Evolutionary conservation across 495 filamentous ascomycete genomes (phyloP), one percentile per base, ranked within the genome.

Genomic region (Hypoxylon fuscum): DNA sequence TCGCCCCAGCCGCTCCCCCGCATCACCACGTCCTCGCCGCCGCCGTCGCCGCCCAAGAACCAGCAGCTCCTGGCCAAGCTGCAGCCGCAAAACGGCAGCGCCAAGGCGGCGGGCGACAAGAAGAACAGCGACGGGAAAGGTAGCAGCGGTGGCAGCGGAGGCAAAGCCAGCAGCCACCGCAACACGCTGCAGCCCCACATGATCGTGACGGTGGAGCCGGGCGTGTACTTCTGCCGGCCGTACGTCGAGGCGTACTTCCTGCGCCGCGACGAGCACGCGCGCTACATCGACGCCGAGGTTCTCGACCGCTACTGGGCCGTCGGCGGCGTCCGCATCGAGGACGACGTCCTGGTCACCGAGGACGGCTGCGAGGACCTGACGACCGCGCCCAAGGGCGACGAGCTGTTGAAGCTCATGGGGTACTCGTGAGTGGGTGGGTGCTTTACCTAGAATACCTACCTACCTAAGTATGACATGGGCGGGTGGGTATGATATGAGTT

Each of bases 241-340:
- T 87, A 87, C 42, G 76, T 90, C 55, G 74, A 85, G 66, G 80
- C 77, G 23, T 82, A 82, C 61, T 86, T 91, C 75, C 81, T 91
- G 27, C 79, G 79, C 17, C 79, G 87, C 61, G 79, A 84, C 0
- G 68, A 79, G 42, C 88, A 91, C 53, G 77, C 79, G 15, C 76
- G 80, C 37, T 94, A 86, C 69, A 93, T 98, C 75, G 83, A 96
- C 78, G 82, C 81, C 55, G 79, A 84, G 2, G 84, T 88, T 31
- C 80, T 96, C 2, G 83, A 84, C 12, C 81, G 82, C 60, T 97
- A 90, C 68, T 88, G 89, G 61, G 79, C 79, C 21, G 86, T 97
- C 18, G 94, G 94, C 14, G 94, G 94, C 11, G 92, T 95, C 23
- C 83, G 94, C 31, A 94, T 98, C 60, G 94, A 98, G 77, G 94